Conservation (phyloP, 345 rosid genomes). For the Citrus medica region DNA sequence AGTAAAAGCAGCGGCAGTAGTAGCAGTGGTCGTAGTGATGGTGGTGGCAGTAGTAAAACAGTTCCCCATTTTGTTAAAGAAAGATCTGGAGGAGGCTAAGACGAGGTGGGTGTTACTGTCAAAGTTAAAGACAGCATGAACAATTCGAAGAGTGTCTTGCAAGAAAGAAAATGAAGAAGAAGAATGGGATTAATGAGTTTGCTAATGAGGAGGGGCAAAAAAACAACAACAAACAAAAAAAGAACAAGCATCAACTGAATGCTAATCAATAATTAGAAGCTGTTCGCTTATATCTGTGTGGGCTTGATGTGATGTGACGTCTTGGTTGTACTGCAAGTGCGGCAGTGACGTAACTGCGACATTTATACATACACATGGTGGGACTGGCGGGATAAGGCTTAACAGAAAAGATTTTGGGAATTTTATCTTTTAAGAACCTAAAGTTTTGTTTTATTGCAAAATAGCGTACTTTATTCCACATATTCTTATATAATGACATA, state of each 20-base stretch:
- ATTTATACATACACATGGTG: neutral
- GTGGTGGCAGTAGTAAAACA: conserved; percentile 15
- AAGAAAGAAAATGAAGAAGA: neutral
- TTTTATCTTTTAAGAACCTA: too few species aligned
- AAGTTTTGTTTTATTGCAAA: neutral
- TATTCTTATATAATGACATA: too few species aligned
- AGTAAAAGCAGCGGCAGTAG: too few species aligned
- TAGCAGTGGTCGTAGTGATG: neutral
- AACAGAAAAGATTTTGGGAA: neutral
- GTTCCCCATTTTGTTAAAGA: conserved; percentile 42
- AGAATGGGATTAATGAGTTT: neutral
- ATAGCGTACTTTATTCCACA: neutral
- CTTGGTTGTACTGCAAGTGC: neutral
- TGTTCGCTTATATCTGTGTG: too few species aligned
- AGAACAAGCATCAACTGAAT: neutral
- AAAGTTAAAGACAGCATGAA: neutral
- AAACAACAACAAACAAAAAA: too few species aligned
- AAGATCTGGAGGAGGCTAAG: neutral
- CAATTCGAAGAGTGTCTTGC: neutral
- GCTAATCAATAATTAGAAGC: neutral
- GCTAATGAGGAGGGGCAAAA: neutral
- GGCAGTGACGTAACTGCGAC: neutral
- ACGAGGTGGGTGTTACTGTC: neutral
- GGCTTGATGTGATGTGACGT: too few species aligned
- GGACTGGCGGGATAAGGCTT: neutral